Evolutionary conservation across 2,329 filamentous ascomycete species (phyloP).

Genomic region (Fonsecaea monophora): DNA sequence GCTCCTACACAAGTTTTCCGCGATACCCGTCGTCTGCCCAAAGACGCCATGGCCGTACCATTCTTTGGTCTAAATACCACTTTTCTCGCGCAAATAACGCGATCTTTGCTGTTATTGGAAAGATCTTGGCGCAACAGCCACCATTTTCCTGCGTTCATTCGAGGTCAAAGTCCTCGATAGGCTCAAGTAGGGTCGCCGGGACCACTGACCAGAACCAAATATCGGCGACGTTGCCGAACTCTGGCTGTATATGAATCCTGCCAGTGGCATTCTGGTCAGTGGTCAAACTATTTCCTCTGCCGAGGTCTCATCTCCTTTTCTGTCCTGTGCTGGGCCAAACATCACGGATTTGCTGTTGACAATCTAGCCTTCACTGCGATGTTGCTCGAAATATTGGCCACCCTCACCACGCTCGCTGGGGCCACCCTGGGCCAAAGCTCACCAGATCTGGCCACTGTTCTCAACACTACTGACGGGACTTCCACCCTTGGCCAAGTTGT

Average conservation of each 20-base stretch:
- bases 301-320: background rate
- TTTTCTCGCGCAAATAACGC: too few species aligned
- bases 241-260: slow-evolving; percentile 18
- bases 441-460: slow-evolving; percentile 21
- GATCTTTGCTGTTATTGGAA: too few species aligned
- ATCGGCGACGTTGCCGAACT: background rate
- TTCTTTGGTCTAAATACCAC: too few species aligned
- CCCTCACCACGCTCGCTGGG: slow-evolving; percentile 18
- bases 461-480: slow-evolving; percentile 17
- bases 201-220: background rate
- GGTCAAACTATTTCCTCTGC: background rate
- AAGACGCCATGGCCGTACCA: too few species aligned
- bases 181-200: too few species aligned
- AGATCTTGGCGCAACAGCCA: too few species aligned
- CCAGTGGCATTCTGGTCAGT: slow-evolving; percentile 38
- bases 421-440: slow-evolving; percentile 10
- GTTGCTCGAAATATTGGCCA: background rate
- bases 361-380: background rate
- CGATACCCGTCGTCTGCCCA: too few species aligned
- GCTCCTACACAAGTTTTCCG: too few species aligned
- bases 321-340: background rate
- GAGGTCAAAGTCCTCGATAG: too few species aligned
- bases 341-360: background rate
- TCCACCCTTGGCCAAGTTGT: slow-evolving; percentile 1
- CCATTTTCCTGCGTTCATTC: too few species aligned